Conservation (phyloP, 495 filamentous ascomycete genomes). For the Penicillium cosmopolitanum region DNA sequence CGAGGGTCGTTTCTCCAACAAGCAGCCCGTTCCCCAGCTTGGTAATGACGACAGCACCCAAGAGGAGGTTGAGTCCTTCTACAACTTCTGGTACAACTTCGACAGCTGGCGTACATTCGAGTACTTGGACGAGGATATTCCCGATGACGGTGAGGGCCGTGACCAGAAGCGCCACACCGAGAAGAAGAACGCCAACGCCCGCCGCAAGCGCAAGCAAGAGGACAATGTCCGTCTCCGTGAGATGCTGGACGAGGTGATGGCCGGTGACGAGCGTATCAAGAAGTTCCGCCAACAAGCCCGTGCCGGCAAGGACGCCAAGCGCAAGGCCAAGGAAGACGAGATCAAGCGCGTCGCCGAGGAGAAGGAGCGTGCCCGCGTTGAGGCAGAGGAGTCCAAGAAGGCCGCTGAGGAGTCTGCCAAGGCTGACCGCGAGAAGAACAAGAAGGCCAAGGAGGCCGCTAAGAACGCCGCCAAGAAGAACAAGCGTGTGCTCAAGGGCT, state of each 20-base stretch:
- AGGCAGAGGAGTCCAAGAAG: slow-evolving; percentile 73
- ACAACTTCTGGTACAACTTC: slow-evolving; percentile 99
- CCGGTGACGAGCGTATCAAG: slow-evolving; percentile 93
- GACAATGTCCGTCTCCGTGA: slow-evolving; percentile 87
- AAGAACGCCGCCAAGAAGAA: slow-evolving; percentile 99
- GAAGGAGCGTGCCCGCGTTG: slow-evolving; percentile 73
- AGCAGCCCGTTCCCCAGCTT: slow-evolving; percentile 81
- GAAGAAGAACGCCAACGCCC: slow-evolving; percentile 95
- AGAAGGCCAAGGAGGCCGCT: slow-evolving; percentile 96
- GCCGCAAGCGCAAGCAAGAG: slow-evolving; percentile 99
- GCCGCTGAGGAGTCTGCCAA: slow-evolving; percentile 87
- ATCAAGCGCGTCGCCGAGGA: slow-evolving; percentile 83
- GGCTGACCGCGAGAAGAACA: slow-evolving; percentile 75
- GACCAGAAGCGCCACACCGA: slow-evolving; percentile 98
- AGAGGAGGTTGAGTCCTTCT: slow-evolving; percentile 90
- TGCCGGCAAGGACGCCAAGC: slow-evolving; percentile 92
- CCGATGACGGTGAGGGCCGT: slow-evolving; percentile 97
- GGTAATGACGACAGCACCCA: slow-evolving; percentile 83
- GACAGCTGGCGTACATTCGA: slow-evolving; percentile 98
- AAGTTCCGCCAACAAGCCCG: slow-evolving; percentile 88
- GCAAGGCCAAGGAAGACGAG: slow-evolving; percentile 87
- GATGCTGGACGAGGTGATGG: slow-evolving; percentile 82
- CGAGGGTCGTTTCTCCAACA: slow-evolving; percentile 90
- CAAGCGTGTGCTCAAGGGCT: slow-evolving; percentile 88
- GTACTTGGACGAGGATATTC: slow-evolving; percentile 98